These are phyloP conservation scores for Collybiopsis confluens DNA, from an alignment of 768 basidiomycete genomes.

Conservation along the genomic window DNA sequence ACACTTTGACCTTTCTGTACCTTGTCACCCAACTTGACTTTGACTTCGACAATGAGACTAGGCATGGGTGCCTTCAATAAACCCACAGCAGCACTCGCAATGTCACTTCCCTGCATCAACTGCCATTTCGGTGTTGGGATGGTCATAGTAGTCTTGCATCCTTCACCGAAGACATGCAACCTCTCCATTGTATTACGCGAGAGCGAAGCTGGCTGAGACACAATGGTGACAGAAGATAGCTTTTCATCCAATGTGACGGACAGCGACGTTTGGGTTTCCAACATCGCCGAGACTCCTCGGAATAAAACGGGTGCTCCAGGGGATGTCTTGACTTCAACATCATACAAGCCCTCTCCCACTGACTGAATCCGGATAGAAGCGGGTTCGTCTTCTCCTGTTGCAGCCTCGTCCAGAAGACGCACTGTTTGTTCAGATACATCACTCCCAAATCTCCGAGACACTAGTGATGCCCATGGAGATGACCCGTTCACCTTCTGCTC, in stretches of 20 bases:
- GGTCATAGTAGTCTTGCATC: constrained; percentile 60
- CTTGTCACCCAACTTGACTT: constrained; percentile 68
- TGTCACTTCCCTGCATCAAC: constrained; percentile 58
- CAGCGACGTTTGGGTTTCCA: constrained; percentile 51
- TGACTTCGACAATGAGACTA: constrained; percentile 88
- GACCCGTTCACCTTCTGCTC: constrained; percentile 19
- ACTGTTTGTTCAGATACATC: constrained; percentile 61
- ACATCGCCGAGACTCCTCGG: constrained; percentile 49
- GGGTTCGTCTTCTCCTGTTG: constrained; percentile 28
- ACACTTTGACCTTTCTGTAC: constrained; percentile 80
- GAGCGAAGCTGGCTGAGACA: constrained; percentile 63
- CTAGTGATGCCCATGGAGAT: constrained; percentile 68
- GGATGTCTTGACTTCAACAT: constrained; percentile 44
- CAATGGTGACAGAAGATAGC: constrained; percentile 58
- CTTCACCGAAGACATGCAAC: constrained; percentile 68
- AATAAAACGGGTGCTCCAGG: constrained; percentile 31
- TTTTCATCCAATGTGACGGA: constrained; percentile 49
- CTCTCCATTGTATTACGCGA: constrained; percentile 62
- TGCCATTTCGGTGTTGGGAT: constrained; percentile 72
- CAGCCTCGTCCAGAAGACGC: constrained; percentile 55
- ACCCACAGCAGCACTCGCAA: constrained; percentile 35
- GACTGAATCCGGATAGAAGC: constrained; percentile 39
- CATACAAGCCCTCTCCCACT: constrained; percentile 39
- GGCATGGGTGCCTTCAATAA: constrained; percentile 85
- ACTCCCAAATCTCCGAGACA: constrained; percentile 76